Evolutionary conservation across 257 asterid species (phyloP).

Genomic region (Solanum chiquidenum): DNA sequence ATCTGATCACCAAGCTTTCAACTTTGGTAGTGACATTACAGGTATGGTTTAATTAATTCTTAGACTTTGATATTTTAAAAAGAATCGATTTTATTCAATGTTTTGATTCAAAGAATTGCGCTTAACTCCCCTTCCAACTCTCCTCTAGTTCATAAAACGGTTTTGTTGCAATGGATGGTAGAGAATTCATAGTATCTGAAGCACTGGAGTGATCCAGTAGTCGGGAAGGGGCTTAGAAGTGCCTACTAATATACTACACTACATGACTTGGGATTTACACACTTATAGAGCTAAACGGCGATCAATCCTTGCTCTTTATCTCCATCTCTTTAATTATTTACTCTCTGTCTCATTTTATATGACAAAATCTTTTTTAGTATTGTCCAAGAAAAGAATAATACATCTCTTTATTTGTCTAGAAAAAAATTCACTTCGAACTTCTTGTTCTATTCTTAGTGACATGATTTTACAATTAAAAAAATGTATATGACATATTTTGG

Average conservation of each 20-base stretch:
- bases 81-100: not conserved
- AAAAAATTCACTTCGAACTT: too few relatives aligned
- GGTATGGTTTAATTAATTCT: not conserved
- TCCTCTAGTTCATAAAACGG: not conserved
- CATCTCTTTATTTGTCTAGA: too few relatives aligned
- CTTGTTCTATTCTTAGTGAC: too few relatives aligned
- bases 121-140: not conserved
- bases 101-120: not conserved
- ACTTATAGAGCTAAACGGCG: not conserved
- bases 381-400: too few relatives aligned
- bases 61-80: not conserved
- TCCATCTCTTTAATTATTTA: too few relatives aligned
- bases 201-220: not conserved
- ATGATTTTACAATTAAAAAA: too few relatives aligned
- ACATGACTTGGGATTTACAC: not conserved
- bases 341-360: too few relatives aligned
- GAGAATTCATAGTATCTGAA: not conserved
- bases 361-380: too few relatives aligned
- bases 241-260: not conserved
- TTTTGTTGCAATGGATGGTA: not conserved
- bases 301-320: not conserved
- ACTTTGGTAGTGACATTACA: constrained; percentile 12
- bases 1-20: not conserved
- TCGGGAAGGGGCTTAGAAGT: not conserved
- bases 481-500: too few relatives aligned